Evolutionary conservation across 2,329 filamentous ascomycete genomes (phyloP), one percentile per base, ranked within the genome.

Genomic region (Pyricularia pennisetigena): DNA sequence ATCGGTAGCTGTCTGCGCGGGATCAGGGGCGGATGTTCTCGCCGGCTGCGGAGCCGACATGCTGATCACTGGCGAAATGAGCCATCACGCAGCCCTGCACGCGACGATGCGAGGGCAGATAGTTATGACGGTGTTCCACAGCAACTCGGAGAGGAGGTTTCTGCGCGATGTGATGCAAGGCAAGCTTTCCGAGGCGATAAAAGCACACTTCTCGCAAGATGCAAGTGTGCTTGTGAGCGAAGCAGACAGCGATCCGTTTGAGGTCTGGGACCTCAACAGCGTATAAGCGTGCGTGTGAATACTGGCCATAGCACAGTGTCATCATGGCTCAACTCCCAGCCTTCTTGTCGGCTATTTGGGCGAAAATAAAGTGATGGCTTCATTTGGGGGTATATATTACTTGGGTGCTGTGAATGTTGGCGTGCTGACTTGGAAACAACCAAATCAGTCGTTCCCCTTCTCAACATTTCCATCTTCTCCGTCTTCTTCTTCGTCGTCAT

Each of bases 61-160:
- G 57, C 79, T 96, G 4, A 91, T 99, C 73, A 98, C 93, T 0
- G 95, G 95, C 1, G 95, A 99, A 80, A 86, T 98, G 82, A 91
- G 88, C 74, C 95, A 99, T 76, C 95, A 99, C 76, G 93, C 95
- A 71, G 93, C 94, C 3, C 84, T 99, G 69, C 87, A 91, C 57
- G 92, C 93, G 1, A 92, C 91, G 30, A 94, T 97, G 81, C 86
- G 89, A 69, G 94, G 94, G 1, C 89, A 89, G 71, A 90, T 88
- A 68, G 91, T 98, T 0, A 86, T 98, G 67, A 90, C 90, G 59
- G 84, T 97, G 65, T 97, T 97, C 74, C 95, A 99, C 77, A 94
- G 91, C 73, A 98, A 98, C 78, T 95, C 92, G 0, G 95, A 99
- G 81, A 83, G 95, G 49, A 89, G 88, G 0, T 99, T 94, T 75